Evolutionary conservation across 495 filamentous ascomycete species (phyloP).

Genomic region (Pseudomonodictys pantanalensis): DNA sequence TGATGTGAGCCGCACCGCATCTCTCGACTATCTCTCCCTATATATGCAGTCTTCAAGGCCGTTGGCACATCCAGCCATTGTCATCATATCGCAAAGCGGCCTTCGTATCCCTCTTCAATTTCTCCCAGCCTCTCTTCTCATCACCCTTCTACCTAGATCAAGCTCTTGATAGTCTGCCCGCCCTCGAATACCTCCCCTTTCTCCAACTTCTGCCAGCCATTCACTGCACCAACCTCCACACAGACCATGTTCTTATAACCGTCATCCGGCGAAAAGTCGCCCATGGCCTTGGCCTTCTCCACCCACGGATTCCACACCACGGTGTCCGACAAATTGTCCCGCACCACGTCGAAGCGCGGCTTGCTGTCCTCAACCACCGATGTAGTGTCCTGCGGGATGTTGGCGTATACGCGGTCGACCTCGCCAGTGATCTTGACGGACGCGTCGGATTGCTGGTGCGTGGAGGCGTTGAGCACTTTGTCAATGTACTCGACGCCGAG

Average conservation of each 20-base stretch:
- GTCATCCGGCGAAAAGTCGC: slow-evolving; percentile 83
- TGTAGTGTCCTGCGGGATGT: slow-evolving; percentile 48
- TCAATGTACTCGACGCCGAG: slow-evolving; percentile 71
- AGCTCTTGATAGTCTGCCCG: slow-evolving; percentile 65
- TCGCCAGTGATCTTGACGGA: slow-evolving; percentile 64
- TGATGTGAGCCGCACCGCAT: no score
- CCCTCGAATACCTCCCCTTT: slow-evolving; percentile 86
- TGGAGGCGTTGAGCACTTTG: slow-evolving; percentile 65
- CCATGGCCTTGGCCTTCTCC: slow-evolving; percentile 75
- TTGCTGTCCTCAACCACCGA: slow-evolving; percentile 59
- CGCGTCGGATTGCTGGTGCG: slow-evolving; percentile 54
- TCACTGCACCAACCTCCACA: slow-evolving; percentile 84
- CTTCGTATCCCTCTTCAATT: not conserved
- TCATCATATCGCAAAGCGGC: no score
- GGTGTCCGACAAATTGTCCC: slow-evolving; percentile 78
- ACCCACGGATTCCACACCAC: slow-evolving; percentile 98
- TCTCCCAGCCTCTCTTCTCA: not conserved
- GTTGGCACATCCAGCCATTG: no score
- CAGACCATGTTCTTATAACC: slow-evolving; percentile 91
- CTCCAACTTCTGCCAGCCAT: slow-evolving; percentile 78
- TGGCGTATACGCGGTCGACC: slow-evolving; percentile 74
- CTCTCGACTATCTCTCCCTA: no score
- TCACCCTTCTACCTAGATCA: not conserved
- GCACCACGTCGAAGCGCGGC: slow-evolving; percentile 64
- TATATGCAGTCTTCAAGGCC: no score